phyloP scores from a whole-genome alignment of 202 grass and related monocot species.

The Cymbopogon flexuosus region DNA sequence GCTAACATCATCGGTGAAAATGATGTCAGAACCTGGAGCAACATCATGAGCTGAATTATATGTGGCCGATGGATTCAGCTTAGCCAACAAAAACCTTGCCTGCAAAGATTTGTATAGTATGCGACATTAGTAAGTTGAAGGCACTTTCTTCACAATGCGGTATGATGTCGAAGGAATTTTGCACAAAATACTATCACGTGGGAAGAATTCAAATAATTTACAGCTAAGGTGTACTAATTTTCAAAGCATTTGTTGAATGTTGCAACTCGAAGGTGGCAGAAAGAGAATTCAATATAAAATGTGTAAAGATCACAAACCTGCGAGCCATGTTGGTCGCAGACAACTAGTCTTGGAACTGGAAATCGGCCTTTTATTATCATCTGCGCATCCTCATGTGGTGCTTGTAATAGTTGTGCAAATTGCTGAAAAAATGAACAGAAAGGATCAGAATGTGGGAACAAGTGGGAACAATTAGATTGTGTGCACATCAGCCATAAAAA shows the following conservation, averaged over 20 bases:
- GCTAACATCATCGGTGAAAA: constrained; percentile 97
- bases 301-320: constrained; percentile 52
- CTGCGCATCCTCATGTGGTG: constrained; percentile 79
- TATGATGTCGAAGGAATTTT: background rate
- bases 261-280: background rate
- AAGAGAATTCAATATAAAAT: constrained; percentile 3
- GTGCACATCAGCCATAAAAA: background rate
- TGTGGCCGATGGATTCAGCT: constrained; percentile 88
- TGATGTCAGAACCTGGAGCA: constrained; percentile 84
- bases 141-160: background rate
- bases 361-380: constrained; percentile 85
- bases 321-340: constrained; percentile 96
- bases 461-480: background rate
- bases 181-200: background rate
- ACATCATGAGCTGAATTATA: constrained; percentile 83
- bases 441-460: background rate
- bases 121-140: background rate
- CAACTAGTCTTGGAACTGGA: constrained; percentile 89
- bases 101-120: constrained; percentile 28
- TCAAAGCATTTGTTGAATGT: background rate
- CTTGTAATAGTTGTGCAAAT: constrained; percentile 85
- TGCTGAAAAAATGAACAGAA: constrained; percentile 43
- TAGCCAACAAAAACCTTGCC: constrained; percentile 97
- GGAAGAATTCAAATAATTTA: background rate
- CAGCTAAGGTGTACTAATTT: background rate